phyloP scores from a whole-genome alignment of 306 rosid species.

The Cucurbita argyrosperma region DNA sequence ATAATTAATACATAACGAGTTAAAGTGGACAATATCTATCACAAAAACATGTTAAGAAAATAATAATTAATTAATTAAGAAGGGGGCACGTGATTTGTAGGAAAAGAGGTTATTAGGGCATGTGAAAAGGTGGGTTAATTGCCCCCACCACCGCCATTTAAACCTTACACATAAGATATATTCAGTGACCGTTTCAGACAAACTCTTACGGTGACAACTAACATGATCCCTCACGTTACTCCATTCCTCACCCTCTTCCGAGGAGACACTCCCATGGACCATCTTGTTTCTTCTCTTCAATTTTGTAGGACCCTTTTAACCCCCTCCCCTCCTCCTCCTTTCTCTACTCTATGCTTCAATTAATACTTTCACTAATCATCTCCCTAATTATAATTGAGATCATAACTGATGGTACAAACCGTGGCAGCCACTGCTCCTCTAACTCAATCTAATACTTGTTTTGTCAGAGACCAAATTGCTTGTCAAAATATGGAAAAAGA shows the following conservation, averaged over 20 bases:
- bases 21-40: no score
- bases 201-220: constrained; percentile 41
- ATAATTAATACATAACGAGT: no score
- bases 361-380: not conserved
- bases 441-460: not conserved
- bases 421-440: not conserved
- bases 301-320: constrained; percentile 25
- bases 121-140: constrained; percentile 53
- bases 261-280: constrained; percentile 53
- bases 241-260: constrained; percentile 26
- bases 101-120: constrained; percentile 44
- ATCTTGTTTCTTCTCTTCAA: constrained; percentile 31
- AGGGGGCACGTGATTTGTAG: constrained; percentile 70
- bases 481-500: constrained; percentile 2
- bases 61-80: not conserved
- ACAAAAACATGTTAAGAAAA: no score
- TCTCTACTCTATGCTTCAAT: not conserved
- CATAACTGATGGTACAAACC: not conserved
- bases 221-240: constrained; percentile 69
- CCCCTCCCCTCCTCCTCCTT: not conserved
- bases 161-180: constrained; percentile 13
- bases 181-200: constrained; percentile 28
- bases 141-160: constrained; percentile 34
- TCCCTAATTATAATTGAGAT: not conserved
- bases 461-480: not conserved